These are phyloP conservation scores for Laburnicola sp. DNA, from an alignment of 2,329 filamentous ascomycete genomes.

Conservation along the genomic window DNA sequence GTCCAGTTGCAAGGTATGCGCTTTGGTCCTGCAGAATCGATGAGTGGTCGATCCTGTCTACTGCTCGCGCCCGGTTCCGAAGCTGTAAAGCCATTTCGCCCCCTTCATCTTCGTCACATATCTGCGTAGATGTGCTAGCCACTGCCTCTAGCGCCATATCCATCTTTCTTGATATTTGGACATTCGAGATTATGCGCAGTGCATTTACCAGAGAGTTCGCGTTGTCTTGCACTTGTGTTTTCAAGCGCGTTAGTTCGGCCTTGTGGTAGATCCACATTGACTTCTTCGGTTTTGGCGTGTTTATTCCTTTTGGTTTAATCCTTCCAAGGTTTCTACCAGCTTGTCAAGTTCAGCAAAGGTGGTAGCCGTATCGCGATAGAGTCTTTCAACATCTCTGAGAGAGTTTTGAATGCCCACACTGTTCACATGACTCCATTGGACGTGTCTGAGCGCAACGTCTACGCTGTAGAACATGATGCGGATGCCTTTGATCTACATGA, in stretches of 20 bases:
- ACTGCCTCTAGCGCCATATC: background rate
- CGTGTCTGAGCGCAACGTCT: background rate
- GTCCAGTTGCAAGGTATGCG: background rate
- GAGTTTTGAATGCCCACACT: background rate
- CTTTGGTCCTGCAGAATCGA: no score
- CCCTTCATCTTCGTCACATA: no score
- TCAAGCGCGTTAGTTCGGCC: background rate
- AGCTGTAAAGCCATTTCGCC: no score
- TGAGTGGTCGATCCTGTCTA: no score
- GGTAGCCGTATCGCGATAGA: background rate
- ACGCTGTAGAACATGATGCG: background rate
- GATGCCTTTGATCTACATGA: background rate
- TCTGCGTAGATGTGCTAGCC: background rate
- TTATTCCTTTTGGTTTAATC: background rate
- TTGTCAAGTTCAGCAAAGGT: background rate
- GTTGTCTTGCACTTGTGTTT: background rate
- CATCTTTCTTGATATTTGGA: background rate
- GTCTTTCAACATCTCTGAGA: background rate
- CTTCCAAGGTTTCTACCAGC: background rate
- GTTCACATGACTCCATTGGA: background rate
- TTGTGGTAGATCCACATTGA: background rate
- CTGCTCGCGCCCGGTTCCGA: no score
- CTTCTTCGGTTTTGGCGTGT: background rate
- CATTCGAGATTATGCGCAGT: background rate
- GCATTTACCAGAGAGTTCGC: background rate